Base-by-base conservation (phyloP, 768 basidiomycete species). In the Calvatia gigantea region DNA sequence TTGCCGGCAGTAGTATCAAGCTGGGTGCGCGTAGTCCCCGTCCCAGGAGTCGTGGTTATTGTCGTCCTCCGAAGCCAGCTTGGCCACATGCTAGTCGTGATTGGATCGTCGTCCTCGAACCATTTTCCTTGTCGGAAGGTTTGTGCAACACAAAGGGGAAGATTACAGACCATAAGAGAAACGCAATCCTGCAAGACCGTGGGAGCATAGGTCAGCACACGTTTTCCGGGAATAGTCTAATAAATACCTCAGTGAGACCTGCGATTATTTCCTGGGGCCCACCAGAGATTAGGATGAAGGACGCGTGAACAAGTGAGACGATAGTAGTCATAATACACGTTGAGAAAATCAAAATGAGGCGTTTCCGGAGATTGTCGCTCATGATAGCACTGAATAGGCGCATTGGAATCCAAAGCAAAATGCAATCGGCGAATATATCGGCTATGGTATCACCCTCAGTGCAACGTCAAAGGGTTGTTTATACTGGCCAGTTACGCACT, bases 341-440 rank as follows among this genome's bases (percentile, higher is more conserved):
- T 6, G 82, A 81, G 64, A 84, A 82, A 45, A 82, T 79, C 53
- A 81, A 61, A 57, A 78, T 70, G 31, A 78, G 66, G 15, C 73
- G 73, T 1, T 70, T 63, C 4, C 76, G 74, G 1, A 81, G 61
- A 17, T 59, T 60, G 9, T 61, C 66, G 50, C 75, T 73, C 19
- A 66, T 68, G 29, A 83, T 68, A 17, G 69, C 67, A 55, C 69
- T 65, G 27, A 84, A 72, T 2, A 83, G 64, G n/a, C 73, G 67
- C 4, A 82, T 54, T 0, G 82, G 81, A 2, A 78, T 68, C 5
- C 66, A 38, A 28, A 83, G 70, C 42, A 84, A 72, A 23, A 78
- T 65, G 15, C 66, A n/a, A 58, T 82, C 81, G 0, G 81, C 71
- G 19, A 79, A 4, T 9, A 73, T 61, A 57, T 82, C 80, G 47